Conservation (phyloP, 73 alveolate genomes). For the Paraurostyla sp. region DNA sequence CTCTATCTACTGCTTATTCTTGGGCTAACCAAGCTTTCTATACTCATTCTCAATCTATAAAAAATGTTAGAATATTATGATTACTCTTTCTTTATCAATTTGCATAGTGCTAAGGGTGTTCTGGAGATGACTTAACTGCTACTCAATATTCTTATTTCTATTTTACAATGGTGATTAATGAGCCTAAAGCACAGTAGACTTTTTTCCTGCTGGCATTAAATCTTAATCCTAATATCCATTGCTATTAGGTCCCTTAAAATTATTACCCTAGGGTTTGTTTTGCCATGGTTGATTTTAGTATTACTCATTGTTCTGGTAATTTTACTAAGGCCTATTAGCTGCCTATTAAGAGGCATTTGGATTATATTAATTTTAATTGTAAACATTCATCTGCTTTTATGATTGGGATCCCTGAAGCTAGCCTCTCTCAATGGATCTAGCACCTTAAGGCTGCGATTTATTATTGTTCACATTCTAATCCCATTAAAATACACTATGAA, state of each 20-base stretch:
- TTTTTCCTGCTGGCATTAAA: conserved; percentile 35
- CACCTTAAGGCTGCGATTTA: neutral
- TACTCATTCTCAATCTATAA: conserved; percentile 37
- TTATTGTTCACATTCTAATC: neutral
- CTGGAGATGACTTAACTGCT: neutral
- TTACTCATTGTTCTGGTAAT: too few species aligned
- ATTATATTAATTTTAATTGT: neutral
- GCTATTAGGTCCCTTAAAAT: neutral
- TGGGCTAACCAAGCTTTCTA: conserved; percentile 15
- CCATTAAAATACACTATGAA: conserved; percentile 23
- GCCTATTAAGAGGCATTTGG: too few species aligned
- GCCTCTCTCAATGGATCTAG: neutral
- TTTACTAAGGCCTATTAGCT: too few species aligned
- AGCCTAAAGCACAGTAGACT: neutral
- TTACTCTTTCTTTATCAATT: conserved; percentile 55
- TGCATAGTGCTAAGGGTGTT: neutral
- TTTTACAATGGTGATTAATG: neutral
- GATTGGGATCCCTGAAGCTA: neutral
- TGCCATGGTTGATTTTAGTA: too few species aligned
- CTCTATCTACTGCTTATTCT: conserved; percentile 28
- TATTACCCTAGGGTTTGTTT: neutral
- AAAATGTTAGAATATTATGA: neutral
- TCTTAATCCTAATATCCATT: neutral
- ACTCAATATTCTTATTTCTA: neutral
- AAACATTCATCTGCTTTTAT: neutral